phyloP scores from a whole-genome alignment of 352 stramenopile genomes.

The Phytopythium litorale region DNA sequence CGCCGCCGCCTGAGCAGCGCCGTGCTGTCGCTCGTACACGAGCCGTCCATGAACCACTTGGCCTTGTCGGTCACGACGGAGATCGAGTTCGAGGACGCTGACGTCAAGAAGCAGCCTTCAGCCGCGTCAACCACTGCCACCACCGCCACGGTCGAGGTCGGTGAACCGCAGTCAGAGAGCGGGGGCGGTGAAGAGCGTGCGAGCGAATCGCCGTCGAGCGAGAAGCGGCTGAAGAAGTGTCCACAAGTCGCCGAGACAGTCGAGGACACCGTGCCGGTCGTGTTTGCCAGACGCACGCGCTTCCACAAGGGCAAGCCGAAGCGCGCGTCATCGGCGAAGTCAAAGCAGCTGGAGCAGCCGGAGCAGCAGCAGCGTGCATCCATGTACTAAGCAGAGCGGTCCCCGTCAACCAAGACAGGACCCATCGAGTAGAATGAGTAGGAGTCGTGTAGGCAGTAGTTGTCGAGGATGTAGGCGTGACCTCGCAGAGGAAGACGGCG shows the following conservation, averaged over 20 bases:
- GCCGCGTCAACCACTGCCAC: conserved; percentile 4
- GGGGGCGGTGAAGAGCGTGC: background rate
- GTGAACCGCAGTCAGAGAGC: conserved; percentile 3
- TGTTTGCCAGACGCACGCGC: conserved; percentile 22
- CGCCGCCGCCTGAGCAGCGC: conserved; percentile 20
- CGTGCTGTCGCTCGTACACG: conserved; percentile 23
- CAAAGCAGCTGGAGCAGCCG: no score
- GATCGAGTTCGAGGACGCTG: conserved; percentile 6
- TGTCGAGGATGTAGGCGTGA: background rate
- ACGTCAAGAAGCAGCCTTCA: conserved; percentile 2
- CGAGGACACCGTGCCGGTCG: conserved; percentile 19
- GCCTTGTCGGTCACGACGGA: conserved; percentile 9
- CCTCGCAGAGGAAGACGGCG: background rate
- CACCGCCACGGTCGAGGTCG: background rate
- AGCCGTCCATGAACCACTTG: conserved; percentile 14
- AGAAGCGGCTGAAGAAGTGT: background rate
- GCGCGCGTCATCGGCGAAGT: conserved; percentile 3
- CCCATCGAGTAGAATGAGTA: background rate
- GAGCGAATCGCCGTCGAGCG: background rate
- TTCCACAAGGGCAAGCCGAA: conserved; percentile 26
- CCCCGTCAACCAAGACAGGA: background rate
- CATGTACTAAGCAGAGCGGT: conserved; percentile 1
- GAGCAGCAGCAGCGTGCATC: background rate
- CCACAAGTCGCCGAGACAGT: conserved; percentile 3
- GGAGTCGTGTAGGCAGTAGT: background rate